These are phyloP conservation scores for Arthrobotrys entomopaga DNA, from an alignment of 2,329 filamentous ascomycete genomes.

Conservation along the genomic window DNA sequence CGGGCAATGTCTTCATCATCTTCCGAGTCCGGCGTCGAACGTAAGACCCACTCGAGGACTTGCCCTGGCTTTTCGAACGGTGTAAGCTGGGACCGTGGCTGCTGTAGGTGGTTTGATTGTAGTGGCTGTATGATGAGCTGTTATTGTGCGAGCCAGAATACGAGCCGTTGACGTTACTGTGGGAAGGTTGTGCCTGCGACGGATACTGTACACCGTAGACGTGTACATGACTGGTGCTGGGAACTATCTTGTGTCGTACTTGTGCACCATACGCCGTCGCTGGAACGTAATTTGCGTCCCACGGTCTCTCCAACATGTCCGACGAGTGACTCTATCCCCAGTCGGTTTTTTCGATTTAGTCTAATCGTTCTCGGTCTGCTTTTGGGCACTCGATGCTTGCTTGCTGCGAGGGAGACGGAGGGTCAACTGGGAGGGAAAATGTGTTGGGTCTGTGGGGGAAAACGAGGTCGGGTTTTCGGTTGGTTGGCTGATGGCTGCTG, in stretches of 20 bases:
- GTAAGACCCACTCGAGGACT: conserved; percentile 50
- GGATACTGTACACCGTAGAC: conserved; percentile 51
- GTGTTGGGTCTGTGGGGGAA: conserved; percentile 39
- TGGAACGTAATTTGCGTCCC: conserved; percentile 55
- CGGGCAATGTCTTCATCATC: conserved; percentile 51
- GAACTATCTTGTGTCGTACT: conserved; percentile 51
- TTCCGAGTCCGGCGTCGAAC: conserved; percentile 46
- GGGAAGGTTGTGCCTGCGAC: conserved; percentile 53
- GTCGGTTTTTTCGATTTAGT: conserved; percentile 13
- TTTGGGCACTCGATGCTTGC: conserved; percentile 17
- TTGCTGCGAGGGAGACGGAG: neutral
- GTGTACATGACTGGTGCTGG: conserved; percentile 52
- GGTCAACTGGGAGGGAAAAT: conserved; percentile 22
- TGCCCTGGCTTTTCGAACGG: conserved; percentile 51
- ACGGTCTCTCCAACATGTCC: conserved; percentile 56
- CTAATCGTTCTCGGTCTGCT: neutral
- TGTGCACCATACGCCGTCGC: conserved; percentile 54
- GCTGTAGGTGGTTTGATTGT: conserved; percentile 13
- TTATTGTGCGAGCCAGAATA: conserved; percentile 39
- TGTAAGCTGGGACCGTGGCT: conserved; percentile 45
- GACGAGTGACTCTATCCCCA: conserved; percentile 43
- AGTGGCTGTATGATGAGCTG: conserved; percentile 31
- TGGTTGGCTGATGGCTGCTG: neutral
- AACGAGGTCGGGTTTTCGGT: conserved; percentile 14
- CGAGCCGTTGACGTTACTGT: conserved; percentile 38